These are phyloP conservation scores for Penicillium dipodomyicola DNA, from an alignment of 495 filamentous ascomycete genomes.

Conservation along the genomic window DNA sequence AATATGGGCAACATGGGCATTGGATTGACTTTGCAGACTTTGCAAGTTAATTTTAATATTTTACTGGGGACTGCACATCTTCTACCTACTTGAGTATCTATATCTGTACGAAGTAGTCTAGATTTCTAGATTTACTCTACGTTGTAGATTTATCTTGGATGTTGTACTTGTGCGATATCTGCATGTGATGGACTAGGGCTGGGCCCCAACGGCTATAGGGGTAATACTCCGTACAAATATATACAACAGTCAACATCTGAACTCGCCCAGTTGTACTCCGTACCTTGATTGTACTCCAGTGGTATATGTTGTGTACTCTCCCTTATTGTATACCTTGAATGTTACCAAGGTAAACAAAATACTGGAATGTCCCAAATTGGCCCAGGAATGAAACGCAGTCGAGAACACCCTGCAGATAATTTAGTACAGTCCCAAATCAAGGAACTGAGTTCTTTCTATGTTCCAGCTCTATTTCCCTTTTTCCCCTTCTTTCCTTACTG, in stretches of 20 bases:
- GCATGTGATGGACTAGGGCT: conserved; percentile 7
- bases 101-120: background rate
- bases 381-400: conserved; percentile 10
- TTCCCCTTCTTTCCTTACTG: background rate
- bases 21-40: background rate
- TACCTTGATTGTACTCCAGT: too few species aligned
- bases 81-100: background rate
- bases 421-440: conserved; percentile 18
- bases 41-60: background rate
- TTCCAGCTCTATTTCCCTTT: conserved; percentile 1
- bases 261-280: too few species aligned
- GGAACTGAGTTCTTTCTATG: conserved; percentile 8
- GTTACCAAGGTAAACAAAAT: background rate
- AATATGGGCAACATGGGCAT: background rate
- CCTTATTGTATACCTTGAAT: background rate
- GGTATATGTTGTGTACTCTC: too few species aligned
- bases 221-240: too few species aligned
- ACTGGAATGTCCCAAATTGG: background rate
- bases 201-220: conserved; percentile 5
- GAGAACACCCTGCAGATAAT: conserved; percentile 7
- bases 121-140: too few species aligned
- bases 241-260: background rate
- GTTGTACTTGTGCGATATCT: background rate
- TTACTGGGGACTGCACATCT: background rate
- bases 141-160: background rate